Conservation (phyloP, 805 yeast genomes). For the Yamadazyma ubonensis region DNA sequence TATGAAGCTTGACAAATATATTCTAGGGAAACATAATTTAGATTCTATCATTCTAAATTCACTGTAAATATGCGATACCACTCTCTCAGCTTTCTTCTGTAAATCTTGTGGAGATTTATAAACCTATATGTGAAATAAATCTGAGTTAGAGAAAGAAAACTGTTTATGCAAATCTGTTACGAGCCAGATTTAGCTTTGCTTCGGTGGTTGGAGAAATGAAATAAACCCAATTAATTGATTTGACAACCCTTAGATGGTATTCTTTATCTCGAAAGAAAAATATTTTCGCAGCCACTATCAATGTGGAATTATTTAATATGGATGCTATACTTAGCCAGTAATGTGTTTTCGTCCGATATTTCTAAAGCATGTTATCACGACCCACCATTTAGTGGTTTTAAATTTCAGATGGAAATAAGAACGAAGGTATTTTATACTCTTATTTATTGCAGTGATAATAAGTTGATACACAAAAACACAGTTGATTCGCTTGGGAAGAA, state of each 20-base stretch:
- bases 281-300: constrained; percentile 1
- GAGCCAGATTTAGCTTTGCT: too few species aligned
- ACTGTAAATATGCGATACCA: too few species aligned
- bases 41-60: too few species aligned
- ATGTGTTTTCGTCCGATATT: constrained; percentile 8
- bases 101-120: too few species aligned
- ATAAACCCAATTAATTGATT: neutral
- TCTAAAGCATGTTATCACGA: constrained; percentile 13
- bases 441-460: constrained; percentile 31
- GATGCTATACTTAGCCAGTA: neutral
- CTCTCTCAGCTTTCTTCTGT: too few species aligned
- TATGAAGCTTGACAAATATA: too few species aligned
- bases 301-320: neutral
- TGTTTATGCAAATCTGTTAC: too few species aligned
- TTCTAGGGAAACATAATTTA: too few species aligned
- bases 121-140: too few species aligned
- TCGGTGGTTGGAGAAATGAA: neutral
- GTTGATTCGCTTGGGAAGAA: constrained; percentile 1
- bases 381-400: constrained; percentile 26
- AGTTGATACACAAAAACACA: constrained; percentile 17
- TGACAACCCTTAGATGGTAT: neutral
- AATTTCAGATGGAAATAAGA: constrained; percentile 23
- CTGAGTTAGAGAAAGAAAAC: too few species aligned
- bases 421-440: constrained; percentile 19
- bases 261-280: neutral